A percentile compares a stretch with the other conserved stretches of the same genome.
Conservation (phyloP, 345 rosid species). For the Durio zibethinus region DNA sequence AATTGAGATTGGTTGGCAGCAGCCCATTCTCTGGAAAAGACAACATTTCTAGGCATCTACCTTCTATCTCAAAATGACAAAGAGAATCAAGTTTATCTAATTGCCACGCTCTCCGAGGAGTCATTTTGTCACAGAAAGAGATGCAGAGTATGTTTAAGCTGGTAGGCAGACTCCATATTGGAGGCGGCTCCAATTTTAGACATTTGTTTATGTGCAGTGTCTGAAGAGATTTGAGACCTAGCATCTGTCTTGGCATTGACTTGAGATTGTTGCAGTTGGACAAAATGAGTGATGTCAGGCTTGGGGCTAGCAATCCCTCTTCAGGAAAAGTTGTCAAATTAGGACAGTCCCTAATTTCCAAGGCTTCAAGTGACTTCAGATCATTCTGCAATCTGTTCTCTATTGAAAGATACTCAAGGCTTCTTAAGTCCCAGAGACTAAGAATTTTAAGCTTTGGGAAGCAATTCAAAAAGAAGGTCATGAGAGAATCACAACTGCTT, state of each 20-base stretch:
- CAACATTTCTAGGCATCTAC: not conserved
- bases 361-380: not conserved
- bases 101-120: not conserved
- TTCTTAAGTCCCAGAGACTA: not conserved
- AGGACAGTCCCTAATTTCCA: conserved; percentile 1
- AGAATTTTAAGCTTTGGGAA: conserved; percentile 1
- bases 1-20: not conserved
- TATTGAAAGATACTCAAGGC: not conserved
- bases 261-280: not conserved
- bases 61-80: conserved; percentile 2
- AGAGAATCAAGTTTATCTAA: not conserved
- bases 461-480: not conserved
- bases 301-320: not conserved
- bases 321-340: not conserved
- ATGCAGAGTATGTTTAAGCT: not conserved
- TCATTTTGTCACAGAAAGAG: conserved; percentile 1
- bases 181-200: not conserved
- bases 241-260: not conserved
- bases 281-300: not conserved
- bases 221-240: not conserved
- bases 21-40: not conserved
- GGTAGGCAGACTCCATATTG: not conserved
- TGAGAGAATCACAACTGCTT: conserved; percentile 7
- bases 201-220: not conserved
- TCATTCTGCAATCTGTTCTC: not conserved